Conservation (phyloP, 805 yeast species). For the Wickerhamiella domercqiae region DNA sequence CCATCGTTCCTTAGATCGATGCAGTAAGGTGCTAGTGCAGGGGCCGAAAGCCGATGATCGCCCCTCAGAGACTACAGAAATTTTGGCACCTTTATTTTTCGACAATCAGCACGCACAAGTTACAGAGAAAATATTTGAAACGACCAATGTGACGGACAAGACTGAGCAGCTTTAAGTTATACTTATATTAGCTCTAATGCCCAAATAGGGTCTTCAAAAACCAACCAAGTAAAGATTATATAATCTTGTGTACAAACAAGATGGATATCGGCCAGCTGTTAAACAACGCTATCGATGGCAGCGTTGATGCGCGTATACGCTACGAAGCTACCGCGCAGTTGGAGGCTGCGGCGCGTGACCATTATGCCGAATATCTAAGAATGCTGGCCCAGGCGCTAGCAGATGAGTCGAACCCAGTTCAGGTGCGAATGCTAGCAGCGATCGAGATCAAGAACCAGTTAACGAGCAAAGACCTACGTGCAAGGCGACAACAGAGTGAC, state of each 20-base stretch:
- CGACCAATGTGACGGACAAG: neutral
- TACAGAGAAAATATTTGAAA: neutral
- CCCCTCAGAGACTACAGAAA: neutral
- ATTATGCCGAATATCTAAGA: slow-evolving; percentile 58
- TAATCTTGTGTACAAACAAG: too few relatives aligned
- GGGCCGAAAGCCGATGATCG: neutral
- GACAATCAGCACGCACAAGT: neutral
- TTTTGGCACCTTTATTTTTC: neutral
- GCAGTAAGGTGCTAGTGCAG: neutral
- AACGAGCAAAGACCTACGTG: slow-evolving; percentile 59
- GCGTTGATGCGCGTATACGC: slow-evolving; percentile 33
- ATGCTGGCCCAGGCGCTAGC: slow-evolving; percentile 58
- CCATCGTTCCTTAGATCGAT: neutral
- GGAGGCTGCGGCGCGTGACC: slow-evolving; percentile 50
- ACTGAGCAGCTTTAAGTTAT: slow-evolving; percentile 1
- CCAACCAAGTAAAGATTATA: too few relatives aligned
- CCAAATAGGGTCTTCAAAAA: too few relatives aligned
- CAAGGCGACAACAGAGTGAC: slow-evolving; percentile 42
- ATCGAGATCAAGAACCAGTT: slow-evolving; percentile 75
- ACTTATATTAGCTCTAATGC: too few relatives aligned
- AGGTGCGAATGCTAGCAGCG: slow-evolving; percentile 86
- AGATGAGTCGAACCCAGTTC: slow-evolving; percentile 41
- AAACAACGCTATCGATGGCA: slow-evolving; percentile 63
- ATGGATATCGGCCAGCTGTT: slow-evolving; percentile 51
- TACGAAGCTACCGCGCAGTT: slow-evolving; percentile 67